Percentiles rank a stretch among this genome's conserved stretches.
These are phyloP conservation scores for Cyathus striatus DNA, from an alignment of 768 basidiomycete species.

Conservation along the genomic window DNA sequence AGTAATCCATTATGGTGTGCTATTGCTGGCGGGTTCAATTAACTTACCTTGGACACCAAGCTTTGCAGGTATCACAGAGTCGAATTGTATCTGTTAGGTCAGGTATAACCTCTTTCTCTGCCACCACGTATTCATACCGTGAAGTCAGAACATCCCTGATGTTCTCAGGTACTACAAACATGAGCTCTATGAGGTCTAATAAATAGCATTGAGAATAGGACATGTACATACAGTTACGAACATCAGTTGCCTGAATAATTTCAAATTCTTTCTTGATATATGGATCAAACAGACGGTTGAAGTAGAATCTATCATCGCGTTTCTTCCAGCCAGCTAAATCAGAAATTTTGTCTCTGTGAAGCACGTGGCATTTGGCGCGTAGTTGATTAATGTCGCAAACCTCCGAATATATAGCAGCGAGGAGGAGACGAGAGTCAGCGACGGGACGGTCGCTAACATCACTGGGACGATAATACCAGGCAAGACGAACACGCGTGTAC, in stretches of 20 bases:
- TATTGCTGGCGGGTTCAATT: neutral
- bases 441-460: constrained; percentile 92
- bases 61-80: constrained; percentile 77
- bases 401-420: constrained; percentile 85
- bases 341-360: constrained; percentile 92
- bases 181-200: constrained; percentile 15
- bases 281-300: constrained; percentile 91
- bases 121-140: constrained; percentile 92
- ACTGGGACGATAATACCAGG: constrained; percentile 95
- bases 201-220: constrained; percentile 39
- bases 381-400: constrained; percentile 93
- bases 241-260: constrained; percentile 80
- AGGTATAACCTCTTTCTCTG: constrained; percentile 89
- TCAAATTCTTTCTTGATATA: constrained; percentile 99
- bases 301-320: constrained; percentile 93
- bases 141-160: constrained; percentile 72
- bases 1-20: constrained; percentile 2
- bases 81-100: constrained; percentile 86
- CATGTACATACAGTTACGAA: constrained; percentile 81
- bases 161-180: constrained; percentile 65
- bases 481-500: constrained; percentile 82
- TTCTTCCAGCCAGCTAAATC: constrained; percentile 94
- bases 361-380: constrained; percentile 88
- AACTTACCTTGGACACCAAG: constrained; percentile 86
- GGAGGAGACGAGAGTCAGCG: constrained; percentile 68